Conservation (phyloP, 2,329 filamentous ascomycete species). For the Furcasterigmium sp. region DNA sequence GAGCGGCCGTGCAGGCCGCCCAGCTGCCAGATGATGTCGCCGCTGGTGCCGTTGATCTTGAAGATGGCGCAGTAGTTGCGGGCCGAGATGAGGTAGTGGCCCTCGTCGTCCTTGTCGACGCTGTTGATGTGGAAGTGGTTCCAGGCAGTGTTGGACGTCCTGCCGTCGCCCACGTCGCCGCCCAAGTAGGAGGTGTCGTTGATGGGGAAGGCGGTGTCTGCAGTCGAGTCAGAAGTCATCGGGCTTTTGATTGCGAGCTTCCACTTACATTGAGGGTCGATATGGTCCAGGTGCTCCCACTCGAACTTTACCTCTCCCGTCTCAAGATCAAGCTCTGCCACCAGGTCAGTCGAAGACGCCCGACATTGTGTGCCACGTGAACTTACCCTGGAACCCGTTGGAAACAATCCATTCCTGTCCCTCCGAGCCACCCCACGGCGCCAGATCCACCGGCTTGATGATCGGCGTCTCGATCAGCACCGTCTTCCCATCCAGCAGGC, state of each 20-base stretch:
- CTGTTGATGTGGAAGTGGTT: conserved; percentile 55
- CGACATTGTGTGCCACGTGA: too few relatives aligned
- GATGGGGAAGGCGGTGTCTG: conserved; percentile 3
- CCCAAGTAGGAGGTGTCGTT: conserved; percentile 5
- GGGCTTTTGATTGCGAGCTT: too few relatives aligned
- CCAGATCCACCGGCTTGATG: background rate
- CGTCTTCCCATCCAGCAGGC: conserved; percentile 31
- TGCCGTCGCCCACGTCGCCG: conserved; percentile 11
- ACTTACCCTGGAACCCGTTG: conserved; percentile 20
- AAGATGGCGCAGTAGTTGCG: conserved; percentile 40
- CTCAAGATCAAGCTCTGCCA: conserved; percentile 43
- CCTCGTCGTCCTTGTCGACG: conserved; percentile 41
- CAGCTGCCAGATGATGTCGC: conserved; percentile 47
- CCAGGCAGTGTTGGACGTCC: conserved; percentile 28
- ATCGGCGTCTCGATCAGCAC: conserved; percentile 25
- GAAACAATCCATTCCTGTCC: conserved; percentile 22
- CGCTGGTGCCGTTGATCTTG: conserved; percentile 40
- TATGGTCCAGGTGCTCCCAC: conserved; percentile 26
- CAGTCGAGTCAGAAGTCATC: background rate
- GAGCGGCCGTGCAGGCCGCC: conserved; percentile 38
- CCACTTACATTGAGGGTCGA: conserved; percentile 8
- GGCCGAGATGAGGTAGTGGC: conserved; percentile 49
- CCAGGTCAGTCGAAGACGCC: background rate
- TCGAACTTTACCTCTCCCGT: conserved; percentile 43
- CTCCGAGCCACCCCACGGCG: conserved; percentile 13